Percentiles rank a stretch among this genome's conserved stretches.
Evolutionary conservation across 148 eudicot genomes (phyloP).

Genomic region (Mesembryanthemum crystallinum): DNA sequence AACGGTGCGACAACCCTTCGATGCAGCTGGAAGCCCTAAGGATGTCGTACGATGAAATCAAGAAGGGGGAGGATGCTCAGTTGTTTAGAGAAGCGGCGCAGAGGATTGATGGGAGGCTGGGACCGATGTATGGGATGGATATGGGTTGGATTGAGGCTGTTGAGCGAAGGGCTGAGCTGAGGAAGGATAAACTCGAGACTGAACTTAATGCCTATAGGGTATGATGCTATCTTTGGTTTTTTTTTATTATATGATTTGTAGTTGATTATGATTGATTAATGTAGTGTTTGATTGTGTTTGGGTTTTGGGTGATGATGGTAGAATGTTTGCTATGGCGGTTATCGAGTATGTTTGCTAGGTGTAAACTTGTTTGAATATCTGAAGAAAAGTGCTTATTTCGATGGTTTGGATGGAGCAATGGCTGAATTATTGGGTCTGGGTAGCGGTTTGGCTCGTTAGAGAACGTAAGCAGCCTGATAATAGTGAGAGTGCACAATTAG

Average conservation of each 20-base stretch:
- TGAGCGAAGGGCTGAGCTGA: conserved; percentile 65
- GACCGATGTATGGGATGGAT: conserved; percentile 50
- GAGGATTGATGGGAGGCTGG: conserved; percentile 65
- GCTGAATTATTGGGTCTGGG: not conserved
- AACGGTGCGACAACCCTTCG: conserved; percentile 39
- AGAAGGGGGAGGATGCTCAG: conserved; percentile 77
- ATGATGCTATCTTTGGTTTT: not conserved
- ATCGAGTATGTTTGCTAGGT: not conserved
- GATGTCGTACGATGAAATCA: conserved; percentile 87
- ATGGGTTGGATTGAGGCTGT: conserved; percentile 58
- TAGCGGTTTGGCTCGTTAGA: not conserved
- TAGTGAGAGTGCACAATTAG: not conserved
- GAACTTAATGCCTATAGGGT: conserved; percentile 91
- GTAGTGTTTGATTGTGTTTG: not conserved
- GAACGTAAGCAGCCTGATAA: not conserved
- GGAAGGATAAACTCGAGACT: conserved; percentile 85
- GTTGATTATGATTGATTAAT: not conserved
- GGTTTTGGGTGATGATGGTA: not conserved
- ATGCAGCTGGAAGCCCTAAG: conserved; percentile 72
- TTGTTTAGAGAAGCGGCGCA: conserved; percentile 59
- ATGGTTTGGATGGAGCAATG: no score
- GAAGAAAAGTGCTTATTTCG: not conserved
- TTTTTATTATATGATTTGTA: not conserved
- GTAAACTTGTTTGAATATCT: not conserved
- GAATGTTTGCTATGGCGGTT: not conserved